phyloP scores from a whole-genome alignment of 805 yeast species.

The Cyberlindnera japonica region DNA sequence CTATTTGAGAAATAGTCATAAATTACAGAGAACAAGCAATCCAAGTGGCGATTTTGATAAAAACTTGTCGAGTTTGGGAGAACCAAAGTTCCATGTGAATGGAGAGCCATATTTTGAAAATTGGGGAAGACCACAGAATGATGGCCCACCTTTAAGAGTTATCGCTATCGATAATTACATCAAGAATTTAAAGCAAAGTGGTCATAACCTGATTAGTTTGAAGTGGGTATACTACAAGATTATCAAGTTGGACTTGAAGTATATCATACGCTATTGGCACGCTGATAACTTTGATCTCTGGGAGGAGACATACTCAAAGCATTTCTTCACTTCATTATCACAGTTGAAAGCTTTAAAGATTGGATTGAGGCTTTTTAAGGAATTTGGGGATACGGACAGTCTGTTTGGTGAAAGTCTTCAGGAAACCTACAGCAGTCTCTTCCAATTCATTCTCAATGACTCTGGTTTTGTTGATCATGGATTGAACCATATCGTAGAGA shows the following conservation, averaged over 20 bases:
- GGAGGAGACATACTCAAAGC: slow-evolving; percentile 80
- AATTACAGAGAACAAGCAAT: slow-evolving; percentile 64
- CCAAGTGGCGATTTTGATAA: slow-evolving; percentile 57
- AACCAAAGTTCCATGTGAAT: slow-evolving; percentile 79
- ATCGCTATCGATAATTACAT: slow-evolving; percentile 59
- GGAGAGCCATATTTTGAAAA: slow-evolving; percentile 54
- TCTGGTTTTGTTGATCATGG: slow-evolving; percentile 35
- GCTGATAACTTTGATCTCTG: slow-evolving; percentile 78
- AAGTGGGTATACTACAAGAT: slow-evolving; percentile 44
- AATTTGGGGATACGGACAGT: slow-evolving; percentile 30
- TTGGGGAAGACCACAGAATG: slow-evolving; percentile 97
- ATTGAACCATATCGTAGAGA: slow-evolving; percentile 63
- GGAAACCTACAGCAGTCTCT: slow-evolving; percentile 23
- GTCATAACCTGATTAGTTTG: slow-evolving; percentile 28
- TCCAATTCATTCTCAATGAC: slow-evolving; percentile 27
- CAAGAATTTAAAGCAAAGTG: slow-evolving; percentile 35
- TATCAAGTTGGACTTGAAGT: slow-evolving; percentile 67
- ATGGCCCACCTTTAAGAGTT: slow-evolving; percentile 86
- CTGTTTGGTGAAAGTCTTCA: slow-evolving; percentile 22
- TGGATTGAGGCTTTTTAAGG: slow-evolving; percentile 43
- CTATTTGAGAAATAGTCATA: slow-evolving; percentile 56
- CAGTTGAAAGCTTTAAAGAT: slow-evolving; percentile 66
- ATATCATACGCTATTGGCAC: slow-evolving; percentile 59
- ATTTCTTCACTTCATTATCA: slow-evolving; percentile 73
- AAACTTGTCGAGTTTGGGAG: slow-evolving; percentile 66